Conservation (phyloP, 179 eudicot genomes). For the Beta corolliflora region DNA sequence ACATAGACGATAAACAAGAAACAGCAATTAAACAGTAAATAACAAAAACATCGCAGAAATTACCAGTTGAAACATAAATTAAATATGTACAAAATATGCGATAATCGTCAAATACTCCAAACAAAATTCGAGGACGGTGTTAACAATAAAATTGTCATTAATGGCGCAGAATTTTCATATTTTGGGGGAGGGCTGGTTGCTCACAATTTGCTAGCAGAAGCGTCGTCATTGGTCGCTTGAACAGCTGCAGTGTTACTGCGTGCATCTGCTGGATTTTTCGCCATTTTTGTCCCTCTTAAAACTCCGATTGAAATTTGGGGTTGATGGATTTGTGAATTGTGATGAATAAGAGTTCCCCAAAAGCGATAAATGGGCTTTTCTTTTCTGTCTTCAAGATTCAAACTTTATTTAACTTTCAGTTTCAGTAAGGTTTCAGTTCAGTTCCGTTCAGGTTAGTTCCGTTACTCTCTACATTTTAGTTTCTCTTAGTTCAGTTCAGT, state of each 20-base stretch:
- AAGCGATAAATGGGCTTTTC: too few relatives aligned
- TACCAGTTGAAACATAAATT: background rate
- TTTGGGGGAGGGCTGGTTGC: background rate
- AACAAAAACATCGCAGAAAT: conserved; percentile 8
- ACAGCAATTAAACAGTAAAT: background rate
- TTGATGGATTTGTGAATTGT: background rate
- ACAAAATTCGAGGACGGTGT: background rate
- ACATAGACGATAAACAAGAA: background rate
- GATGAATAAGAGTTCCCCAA: too few relatives aligned
- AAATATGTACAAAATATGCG: background rate
- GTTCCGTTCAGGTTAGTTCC: too few relatives aligned
- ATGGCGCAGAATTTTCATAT: too few relatives aligned
- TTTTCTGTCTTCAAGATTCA: too few relatives aligned
- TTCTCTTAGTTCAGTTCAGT: too few relatives aligned
- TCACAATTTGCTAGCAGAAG: conserved; percentile 86
- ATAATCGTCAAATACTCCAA: background rate
- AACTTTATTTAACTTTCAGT: too few relatives aligned
- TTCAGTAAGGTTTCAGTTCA: too few relatives aligned
- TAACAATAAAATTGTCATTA: background rate
- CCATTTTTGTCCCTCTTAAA: conserved; percentile 33
- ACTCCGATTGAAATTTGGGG: background rate
- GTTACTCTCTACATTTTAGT: too few relatives aligned
- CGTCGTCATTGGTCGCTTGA: conserved; percentile 91
- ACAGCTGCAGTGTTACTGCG: conserved; percentile 79
- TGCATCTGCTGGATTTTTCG: conserved; percentile 45